Percentiles rank a stretch among this genome's conserved stretches.
These are phyloP conservation scores for Caloboletus firmus DNA, from an alignment of 1,284 basidiomycete genomes.

Conservation along the genomic window DNA sequence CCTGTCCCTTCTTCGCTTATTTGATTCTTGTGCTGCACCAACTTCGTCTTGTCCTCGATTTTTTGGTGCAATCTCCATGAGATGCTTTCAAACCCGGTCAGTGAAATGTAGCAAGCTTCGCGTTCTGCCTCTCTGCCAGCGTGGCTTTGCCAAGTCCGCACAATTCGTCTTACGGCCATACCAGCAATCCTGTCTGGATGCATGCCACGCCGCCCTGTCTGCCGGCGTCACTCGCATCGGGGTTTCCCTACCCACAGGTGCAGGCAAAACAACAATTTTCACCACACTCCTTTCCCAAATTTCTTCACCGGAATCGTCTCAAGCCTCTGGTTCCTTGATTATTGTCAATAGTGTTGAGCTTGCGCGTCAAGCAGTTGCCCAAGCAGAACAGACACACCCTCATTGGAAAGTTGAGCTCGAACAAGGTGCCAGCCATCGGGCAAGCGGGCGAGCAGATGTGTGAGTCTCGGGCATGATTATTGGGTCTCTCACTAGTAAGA, in stretches of 20 bases:
- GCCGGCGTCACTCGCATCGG: constrained; percentile 75
- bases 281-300: constrained; percentile 74
- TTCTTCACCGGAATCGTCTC: constrained; percentile 40
- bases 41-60: background rate
- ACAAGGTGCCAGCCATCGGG: constrained; percentile 76
- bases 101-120: background rate
- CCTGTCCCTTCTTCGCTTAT: background rate
- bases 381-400: constrained; percentile 70
- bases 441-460: constrained; percentile 85
- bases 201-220: constrained; percentile 72
- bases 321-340: constrained; percentile 66
- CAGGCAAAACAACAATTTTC: constrained; percentile 94
- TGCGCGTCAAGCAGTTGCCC: constrained; percentile 82
- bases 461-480: constrained; percentile 40
- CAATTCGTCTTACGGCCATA: constrained; percentile 73
- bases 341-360: constrained; percentile 89
- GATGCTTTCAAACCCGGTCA: constrained; percentile 3
- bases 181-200: constrained; percentile 81
- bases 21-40: background rate
- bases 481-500: background rate
- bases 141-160: constrained; percentile 4
- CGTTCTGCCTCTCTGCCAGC: background rate
- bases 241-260: constrained; percentile 90
- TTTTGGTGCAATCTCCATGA: constrained; percentile 6
- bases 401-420: constrained; percentile 87